A percentile compares a stretch with the other conserved stretches of the same genome.
phyloP scores from a whole-genome alignment of 352 stramenopile genomes.

The Peronospora farinosa region DNA sequence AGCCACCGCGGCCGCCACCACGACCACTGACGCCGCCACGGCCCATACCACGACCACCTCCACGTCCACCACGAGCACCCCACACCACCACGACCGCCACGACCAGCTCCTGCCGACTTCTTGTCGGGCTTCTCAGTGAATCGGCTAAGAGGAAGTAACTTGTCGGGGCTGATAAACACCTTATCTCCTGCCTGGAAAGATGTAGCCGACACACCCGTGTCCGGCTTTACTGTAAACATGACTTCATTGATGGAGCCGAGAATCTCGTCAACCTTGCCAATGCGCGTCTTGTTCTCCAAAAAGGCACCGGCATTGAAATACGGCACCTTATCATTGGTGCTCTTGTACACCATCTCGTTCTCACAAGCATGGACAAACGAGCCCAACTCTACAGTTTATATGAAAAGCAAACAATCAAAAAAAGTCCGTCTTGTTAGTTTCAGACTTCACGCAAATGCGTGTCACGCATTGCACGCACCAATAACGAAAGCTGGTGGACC shows the following conservation, averaged over 20 bases:
- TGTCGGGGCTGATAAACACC: constrained; percentile 96
- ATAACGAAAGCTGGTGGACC: constrained; percentile 67
- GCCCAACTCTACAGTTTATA: constrained; percentile 78
- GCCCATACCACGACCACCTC: constrained; percentile 28
- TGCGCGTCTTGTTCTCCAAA: constrained; percentile 98
- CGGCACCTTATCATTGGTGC: constrained; percentile 92
- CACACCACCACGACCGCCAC: constrained; percentile 42
- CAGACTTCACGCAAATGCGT: neutral
- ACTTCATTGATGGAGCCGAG: constrained; percentile 95
- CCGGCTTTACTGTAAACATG: constrained; percentile 96
- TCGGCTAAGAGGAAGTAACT: constrained; percentile 91
- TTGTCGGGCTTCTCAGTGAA: constrained; percentile 92
- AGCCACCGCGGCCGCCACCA: constrained; percentile 35
- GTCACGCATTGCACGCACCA: constrained; percentile 29
- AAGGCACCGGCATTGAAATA: constrained; percentile 99
- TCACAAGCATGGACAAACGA: constrained; percentile 95
- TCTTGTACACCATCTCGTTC: constrained; percentile 97
- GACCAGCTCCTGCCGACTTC: constrained; percentile 35
- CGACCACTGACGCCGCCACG: constrained; percentile 38
- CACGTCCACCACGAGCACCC: constrained; percentile 37
- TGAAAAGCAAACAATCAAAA: constrained; percentile 5
- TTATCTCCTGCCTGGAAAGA: constrained; percentile 97
- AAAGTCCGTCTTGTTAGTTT: neutral
- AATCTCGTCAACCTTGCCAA: constrained; percentile 99
- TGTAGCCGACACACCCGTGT: constrained; percentile 89